These are phyloP conservation scores for Xylariaceae sp. DNA, from an alignment of 2,329 filamentous ascomycete genomes.

Conservation along the genomic window DNA sequence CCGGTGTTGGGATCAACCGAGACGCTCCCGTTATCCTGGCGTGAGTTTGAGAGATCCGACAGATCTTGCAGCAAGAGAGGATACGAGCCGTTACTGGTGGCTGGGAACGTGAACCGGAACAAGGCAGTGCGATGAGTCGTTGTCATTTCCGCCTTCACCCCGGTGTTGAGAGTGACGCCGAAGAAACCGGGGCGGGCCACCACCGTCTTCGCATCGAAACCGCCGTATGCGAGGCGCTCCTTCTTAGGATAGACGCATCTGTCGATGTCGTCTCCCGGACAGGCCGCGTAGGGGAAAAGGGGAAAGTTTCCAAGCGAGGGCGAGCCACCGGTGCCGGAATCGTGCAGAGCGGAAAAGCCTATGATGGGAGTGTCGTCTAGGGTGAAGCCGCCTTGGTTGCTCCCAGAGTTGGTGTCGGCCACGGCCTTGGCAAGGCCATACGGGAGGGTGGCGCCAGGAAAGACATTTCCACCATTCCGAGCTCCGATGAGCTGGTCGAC, in stretches of 20 bases:
- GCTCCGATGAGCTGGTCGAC: slow-evolving; percentile 51
- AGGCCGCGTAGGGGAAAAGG: slow-evolving; percentile 61
- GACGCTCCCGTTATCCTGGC: slow-evolving; percentile 52
- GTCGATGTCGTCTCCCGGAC: slow-evolving; percentile 56
- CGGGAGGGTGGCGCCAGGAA: slow-evolving; percentile 36
- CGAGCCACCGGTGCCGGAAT: slow-evolving; percentile 50
- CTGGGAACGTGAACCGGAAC: slow-evolving; percentile 60
- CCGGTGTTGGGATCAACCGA: slow-evolving; percentile 50
- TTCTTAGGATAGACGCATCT: slow-evolving; percentile 54
- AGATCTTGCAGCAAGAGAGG: slow-evolving; percentile 63
- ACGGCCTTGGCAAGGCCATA: slow-evolving; percentile 51
- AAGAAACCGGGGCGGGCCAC: slow-evolving; percentile 61
- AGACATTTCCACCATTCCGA: slow-evolving; percentile 42
- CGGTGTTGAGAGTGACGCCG: slow-evolving; percentile 51
- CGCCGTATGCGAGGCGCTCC: slow-evolving; percentile 34
- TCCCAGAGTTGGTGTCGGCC: slow-evolving; percentile 47
- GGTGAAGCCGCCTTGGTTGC: slow-evolving; percentile 54
- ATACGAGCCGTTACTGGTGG: slow-evolving; percentile 34
- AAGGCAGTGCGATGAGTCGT: slow-evolving; percentile 59
- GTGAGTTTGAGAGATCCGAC: slow-evolving; percentile 56
- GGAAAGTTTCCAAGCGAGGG: slow-evolving; percentile 70
- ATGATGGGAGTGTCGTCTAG: slow-evolving; percentile 44
- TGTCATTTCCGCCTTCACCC: slow-evolving; percentile 61
- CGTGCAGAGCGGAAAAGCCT: slow-evolving; percentile 55
- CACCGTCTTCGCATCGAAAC: slow-evolving; percentile 46